Conservation (phyloP, 345 rosid species). For the Hibiscus trionum region DNA sequence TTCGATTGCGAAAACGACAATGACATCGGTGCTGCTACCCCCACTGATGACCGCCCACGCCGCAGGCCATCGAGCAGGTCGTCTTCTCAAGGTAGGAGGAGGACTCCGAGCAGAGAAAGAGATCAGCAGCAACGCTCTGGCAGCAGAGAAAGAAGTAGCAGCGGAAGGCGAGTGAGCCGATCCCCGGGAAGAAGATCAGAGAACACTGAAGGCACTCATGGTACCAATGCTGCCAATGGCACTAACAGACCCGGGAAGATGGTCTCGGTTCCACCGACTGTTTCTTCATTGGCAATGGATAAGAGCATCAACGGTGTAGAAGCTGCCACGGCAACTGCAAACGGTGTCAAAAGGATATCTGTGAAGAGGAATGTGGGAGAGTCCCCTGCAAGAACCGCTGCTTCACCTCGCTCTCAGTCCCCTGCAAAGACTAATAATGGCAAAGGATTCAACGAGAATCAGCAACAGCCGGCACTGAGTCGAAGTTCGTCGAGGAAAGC, state of each 20-base stretch:
- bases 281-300: slow-evolving; percentile 36
- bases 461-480: slow-evolving; percentile 56
- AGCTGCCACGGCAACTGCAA: slow-evolving; percentile 14
- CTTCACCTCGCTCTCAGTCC: slow-evolving; percentile 81
- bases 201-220: slow-evolving; percentile 14
- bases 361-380: slow-evolving; percentile 59
- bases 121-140: slow-evolving; percentile 57
- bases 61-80: slow-evolving; percentile 42
- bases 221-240: slow-evolving; percentile 8
- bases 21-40: slow-evolving; percentile 16
- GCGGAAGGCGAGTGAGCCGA: slow-evolving; percentile 54
- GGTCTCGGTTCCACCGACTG: slow-evolving; percentile 83
- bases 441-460: slow-evolving; percentile 24
- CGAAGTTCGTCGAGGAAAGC: slow-evolving; percentile 69
- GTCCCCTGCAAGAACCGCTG: slow-evolving; percentile 26
- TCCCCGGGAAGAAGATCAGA: slow-evolving; percentile 83
- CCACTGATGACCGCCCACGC: slow-evolving; percentile 38
- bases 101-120: slow-evolving; percentile 93
- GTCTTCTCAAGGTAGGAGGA: slow-evolving; percentile 55
- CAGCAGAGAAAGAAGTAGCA: slow-evolving; percentile 49
- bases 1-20: slow-evolving; percentile 39
- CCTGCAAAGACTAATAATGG: slow-evolving; percentile 36
- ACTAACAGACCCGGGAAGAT: slow-evolving; percentile 53
- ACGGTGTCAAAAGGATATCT: slow-evolving; percentile 40
- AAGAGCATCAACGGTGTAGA: slow-evolving; percentile 35